Evolutionary conservation across 2,329 filamentous ascomycete genomes (phyloP), one percentile per base, ranked within the genome.

Genomic region (Pseudocercospora pini-densiflorae): DNA sequence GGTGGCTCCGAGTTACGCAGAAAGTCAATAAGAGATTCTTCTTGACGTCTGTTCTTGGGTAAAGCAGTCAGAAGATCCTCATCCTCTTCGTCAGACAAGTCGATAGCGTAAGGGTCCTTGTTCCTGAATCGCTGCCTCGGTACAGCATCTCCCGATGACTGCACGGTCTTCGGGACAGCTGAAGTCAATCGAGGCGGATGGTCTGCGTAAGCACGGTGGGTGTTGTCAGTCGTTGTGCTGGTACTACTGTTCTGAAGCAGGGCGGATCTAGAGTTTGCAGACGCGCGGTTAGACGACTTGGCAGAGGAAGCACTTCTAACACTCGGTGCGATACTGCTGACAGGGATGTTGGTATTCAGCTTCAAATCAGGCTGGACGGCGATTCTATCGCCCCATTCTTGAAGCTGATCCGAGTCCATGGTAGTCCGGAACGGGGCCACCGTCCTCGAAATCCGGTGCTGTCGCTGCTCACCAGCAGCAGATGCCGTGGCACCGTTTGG

Each of bases 21-120:
- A 75, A 94, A 94, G 69, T 94, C 91, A 33, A 90, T 87, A 58
- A 94, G 77, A 69, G 88, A 90, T 78, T 93, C 90, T 74, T 91
- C 80, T 75, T 75, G 81, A 72, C 43, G 78, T 21, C 64, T 77
- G 16, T 78, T 78, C 43, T 63, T 72, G 2, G 83, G 82, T 62
- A 85, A 79, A 14, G 80, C 80, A 7, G 79, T 81, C 23, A 84
- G 78, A 21, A 85, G 77, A 31, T 87, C 83, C 14, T 68, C 68
- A 24, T 69, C 62, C 23, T 67, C 67, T 24, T 71, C 70, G 1
- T 89, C 85, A 14, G 87, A 85, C 4, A 79, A 83, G 75, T 97
- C 94, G 69, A 98, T 92, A n/a, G 93, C 92, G 71, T 98, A 98
- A 0, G 94, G 95, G 74, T 99, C 95, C 64, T 88, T 91, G 60